Conservation (phyloP, 306 rosid species). For the Vicia villosa region DNA sequence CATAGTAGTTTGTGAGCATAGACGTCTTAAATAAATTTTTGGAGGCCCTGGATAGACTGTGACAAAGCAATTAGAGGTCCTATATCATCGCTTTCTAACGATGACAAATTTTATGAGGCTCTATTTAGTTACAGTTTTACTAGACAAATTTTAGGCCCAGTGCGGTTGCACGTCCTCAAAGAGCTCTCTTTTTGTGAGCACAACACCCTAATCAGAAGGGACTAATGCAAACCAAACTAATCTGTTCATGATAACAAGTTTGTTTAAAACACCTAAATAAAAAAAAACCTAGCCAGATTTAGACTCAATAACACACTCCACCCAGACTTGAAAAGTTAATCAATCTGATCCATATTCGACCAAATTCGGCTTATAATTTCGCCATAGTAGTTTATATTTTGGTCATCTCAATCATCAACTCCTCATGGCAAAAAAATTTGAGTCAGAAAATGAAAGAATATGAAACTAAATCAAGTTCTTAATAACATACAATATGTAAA, state of each 20-base stretch:
- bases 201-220: conserved; percentile 17
- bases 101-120: too few relatives aligned
- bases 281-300: background rate
- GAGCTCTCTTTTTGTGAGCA: too few relatives aligned
- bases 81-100: too few relatives aligned
- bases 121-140: too few relatives aligned
- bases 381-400: background rate
- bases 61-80: too few relatives aligned
- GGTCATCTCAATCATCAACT: conserved; percentile 29
- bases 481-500: too few relatives aligned
- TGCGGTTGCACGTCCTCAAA: too few relatives aligned
- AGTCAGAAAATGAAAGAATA: conserved; percentile 21
- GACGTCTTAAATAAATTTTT: too few relatives aligned
- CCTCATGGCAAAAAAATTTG: conserved; percentile 16
- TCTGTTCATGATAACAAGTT: conserved; percentile 22
- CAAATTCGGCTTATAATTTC: background rate
- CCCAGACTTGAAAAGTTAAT: background rate
- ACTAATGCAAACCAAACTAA: conserved; percentile 10
- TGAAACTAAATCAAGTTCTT: conserved; percentile 24
- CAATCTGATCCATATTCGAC: background rate
- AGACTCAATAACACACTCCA: background rate
- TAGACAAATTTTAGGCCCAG: too few relatives aligned
- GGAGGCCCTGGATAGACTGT: too few relatives aligned
- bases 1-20: background rate
- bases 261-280: conserved; percentile 19